Evolutionary conservation across 1,139 yeast genomes (phyloP).

Genomic region (Pichia terricola): DNA sequence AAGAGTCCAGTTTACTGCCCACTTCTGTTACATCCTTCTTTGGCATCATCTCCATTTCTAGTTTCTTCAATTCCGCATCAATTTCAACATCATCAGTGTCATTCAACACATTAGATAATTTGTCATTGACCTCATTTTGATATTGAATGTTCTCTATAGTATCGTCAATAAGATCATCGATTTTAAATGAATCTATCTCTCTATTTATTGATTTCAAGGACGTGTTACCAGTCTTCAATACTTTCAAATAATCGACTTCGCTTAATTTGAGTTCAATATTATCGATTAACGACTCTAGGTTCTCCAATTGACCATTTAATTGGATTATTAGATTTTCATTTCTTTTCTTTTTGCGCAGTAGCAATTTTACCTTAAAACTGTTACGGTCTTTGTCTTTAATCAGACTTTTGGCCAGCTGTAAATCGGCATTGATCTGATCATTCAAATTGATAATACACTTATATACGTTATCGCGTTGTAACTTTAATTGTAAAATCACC

Average conservation of each 20-base stretch:
- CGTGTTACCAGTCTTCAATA: slow-evolving; percentile 69
- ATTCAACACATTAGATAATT: slow-evolving; percentile 37
- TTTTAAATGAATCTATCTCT: slow-evolving; percentile 69
- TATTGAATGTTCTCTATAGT: slow-evolving; percentile 71
- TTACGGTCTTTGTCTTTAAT: slow-evolving; percentile 31
- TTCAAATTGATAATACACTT: slow-evolving; percentile 62
- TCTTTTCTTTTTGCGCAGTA: slow-evolving; percentile 70
- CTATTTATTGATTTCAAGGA: slow-evolving; percentile 65
- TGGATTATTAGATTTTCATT: slow-evolving; percentile 61
- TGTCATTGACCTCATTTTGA: slow-evolving; percentile 51
- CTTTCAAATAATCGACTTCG: slow-evolving; percentile 75
- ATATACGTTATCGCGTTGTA: slow-evolving; percentile 76
- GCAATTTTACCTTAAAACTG: slow-evolving; percentile 46
- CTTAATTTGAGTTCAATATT: slow-evolving; percentile 83
- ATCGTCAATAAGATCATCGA: slow-evolving; percentile 80
- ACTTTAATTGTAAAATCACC: slow-evolving; percentile 76
- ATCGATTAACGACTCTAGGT: slow-evolving; percentile 61
- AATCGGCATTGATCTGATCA: slow-evolving; percentile 47
- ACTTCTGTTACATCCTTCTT: background rate
- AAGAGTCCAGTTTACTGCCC: slow-evolving; percentile 6
- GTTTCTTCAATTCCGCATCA: slow-evolving; percentile 47
- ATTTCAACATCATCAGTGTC: slow-evolving; percentile 56
- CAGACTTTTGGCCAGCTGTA: slow-evolving; percentile 48
- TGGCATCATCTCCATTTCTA: slow-evolving; percentile 35
- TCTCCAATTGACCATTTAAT: slow-evolving; percentile 69